phyloP scores from a whole-genome alignment of 306 rosid genomes.

The Citrullus colocynthis region DNA sequence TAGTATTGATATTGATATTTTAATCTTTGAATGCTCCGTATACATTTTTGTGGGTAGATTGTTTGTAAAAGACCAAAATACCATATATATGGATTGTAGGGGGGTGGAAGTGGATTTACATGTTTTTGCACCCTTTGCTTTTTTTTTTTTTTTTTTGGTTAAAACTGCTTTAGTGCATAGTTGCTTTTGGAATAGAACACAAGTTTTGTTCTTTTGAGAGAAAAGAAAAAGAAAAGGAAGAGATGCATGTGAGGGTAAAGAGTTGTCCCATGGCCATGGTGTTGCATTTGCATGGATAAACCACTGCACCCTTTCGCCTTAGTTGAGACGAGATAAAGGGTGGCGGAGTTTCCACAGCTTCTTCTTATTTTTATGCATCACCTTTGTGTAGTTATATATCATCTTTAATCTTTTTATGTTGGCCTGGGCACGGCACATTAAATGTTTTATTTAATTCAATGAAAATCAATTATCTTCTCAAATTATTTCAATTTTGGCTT shows the following conservation, averaged over 20 bases:
- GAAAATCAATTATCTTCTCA: too few species aligned
- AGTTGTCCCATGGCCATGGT: not conserved
- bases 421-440: too few species aligned
- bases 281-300: not conserved
- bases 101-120: not conserved
- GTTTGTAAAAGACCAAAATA: not conserved
- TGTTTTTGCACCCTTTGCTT: not conserved
- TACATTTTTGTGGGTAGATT: not conserved
- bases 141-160: not conserved
- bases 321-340: not conserved
- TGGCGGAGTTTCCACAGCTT: not conserved
- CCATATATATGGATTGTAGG: not conserved
- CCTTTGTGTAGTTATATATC: not conserved
- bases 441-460: too few species aligned
- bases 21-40: too few species aligned
- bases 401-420: not conserved
- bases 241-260: slow-evolving; percentile 2
- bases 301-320: not conserved
- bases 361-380: not conserved
- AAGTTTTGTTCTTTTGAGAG: not conserved
- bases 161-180: not conserved
- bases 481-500: too few species aligned
- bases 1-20: too few species aligned
- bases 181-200: slow-evolving; percentile 6
- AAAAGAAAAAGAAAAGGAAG: not conserved